Base-by-base conservation (phyloP, 208 protist genomes). In the Trypanosoma melophagium region DNA sequence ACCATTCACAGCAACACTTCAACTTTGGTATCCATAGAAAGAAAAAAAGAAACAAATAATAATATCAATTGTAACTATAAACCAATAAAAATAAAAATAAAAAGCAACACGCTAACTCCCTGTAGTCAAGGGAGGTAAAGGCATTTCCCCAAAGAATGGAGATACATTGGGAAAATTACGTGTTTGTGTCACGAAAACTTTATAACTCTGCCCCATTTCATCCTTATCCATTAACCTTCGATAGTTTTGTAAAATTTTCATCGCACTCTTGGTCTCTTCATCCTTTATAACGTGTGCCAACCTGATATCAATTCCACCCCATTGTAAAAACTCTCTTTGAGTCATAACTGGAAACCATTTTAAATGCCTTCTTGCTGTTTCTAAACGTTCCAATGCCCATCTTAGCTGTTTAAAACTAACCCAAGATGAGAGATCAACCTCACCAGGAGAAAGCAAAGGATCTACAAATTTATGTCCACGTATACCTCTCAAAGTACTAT, bases 191-290 rank as follows among this genome's bases (percentile, higher is more conserved):
- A 84, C 91, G 76, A 96, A 94, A 24, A 94, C 91, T 71, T 96
- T 96, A 75, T 96, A 96, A 74, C 83, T 96, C 64, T 89, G 54
- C 0, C 91, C 91, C 91, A 96, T 96, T 78, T 96, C 84, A 41
- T 91, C 84, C 24, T 53, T 60, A 44, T 94, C 86, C 86, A 96
- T 92, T 31, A 96, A 74, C 8, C 85, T 79, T 14, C 82, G 81
- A 65, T 92, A 96, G 62, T 91, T 89, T 55, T 96, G 87, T 64
- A 94, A 57, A 47, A 96, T 84, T 69, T 92, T 90, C 86, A 94
- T 90, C 16, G 90, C 87, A 7, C 69, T 82, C 59, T 96, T 94
- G 45, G 88, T 93, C 77, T 95, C 86, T 71, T 92, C 87, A 35
- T 92, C 86, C 67, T 94, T 90, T 55, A 97, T 86, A 21, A 95